Base-by-base conservation (phyloP, 2,329 filamentous ascomycete genomes). In the Drechslerella stenobrocha region DNA sequence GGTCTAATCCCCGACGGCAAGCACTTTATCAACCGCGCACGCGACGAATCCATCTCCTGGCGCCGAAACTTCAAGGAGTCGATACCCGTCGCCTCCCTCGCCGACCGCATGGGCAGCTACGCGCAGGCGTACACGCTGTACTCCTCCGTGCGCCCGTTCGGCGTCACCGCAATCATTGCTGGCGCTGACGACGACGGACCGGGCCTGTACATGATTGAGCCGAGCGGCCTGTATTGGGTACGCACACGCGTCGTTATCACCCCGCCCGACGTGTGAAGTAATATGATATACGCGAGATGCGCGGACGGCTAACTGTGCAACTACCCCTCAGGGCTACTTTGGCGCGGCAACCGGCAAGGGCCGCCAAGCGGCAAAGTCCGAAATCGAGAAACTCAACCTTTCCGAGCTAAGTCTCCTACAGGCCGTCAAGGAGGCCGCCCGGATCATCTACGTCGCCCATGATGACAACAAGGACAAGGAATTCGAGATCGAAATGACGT, bases 391-490 rank as follows among this genome's bases (percentile, higher is more conserved):
- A 83, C 83, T 98, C 64, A 90, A 97, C 77, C 84, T 98, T 63
- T 81, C 85, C 55, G 87, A 82, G 50, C 82, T 97, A 56, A 88
- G 87, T 70, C 81, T 98, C 65, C 81, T 87, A 75, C 86, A 97
- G 75, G 93, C 87, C 51, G 89, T 98, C 75, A 96, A 95, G 82
- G 89, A 97, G 81, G 93, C 93, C 30, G 93, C 93, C 59, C 82
- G 90, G 70, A 98, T 98, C 78, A 97, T 98, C 78, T 95, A 96
- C 77, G 85, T 96, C 67, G 91, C 92, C 48, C 93, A 98, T 76
- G 93, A 97, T 77, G 93, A 98, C 78, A 97, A 92, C 82, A 97
- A 97, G 81, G 93, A 97, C 80, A 98, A 98, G 82, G 93, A 97
- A 72, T 98, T 97, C 75, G 93, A 98, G 84, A 82, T 98, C 66